These are phyloP conservation scores for Exophiala dermatitidis DNA, from an alignment of 2,329 filamentous ascomycete genomes.

Conservation along the genomic window DNA sequence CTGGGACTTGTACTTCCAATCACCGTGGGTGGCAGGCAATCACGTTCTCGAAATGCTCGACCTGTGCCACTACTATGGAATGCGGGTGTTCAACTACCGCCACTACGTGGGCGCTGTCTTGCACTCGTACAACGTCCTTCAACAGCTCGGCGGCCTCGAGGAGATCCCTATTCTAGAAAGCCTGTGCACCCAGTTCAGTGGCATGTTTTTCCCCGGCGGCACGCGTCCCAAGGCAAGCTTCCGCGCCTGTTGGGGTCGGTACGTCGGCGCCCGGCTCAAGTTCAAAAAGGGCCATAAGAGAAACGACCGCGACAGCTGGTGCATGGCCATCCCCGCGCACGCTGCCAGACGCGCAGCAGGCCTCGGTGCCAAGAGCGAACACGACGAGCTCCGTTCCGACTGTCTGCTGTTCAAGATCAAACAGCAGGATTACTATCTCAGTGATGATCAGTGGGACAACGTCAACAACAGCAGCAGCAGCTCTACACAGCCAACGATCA, in stretches of 20 bases:
- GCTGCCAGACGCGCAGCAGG: slow-evolving; percentile 27
- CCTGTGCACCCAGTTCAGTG: slow-evolving; percentile 21
- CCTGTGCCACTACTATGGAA: slow-evolving; percentile 28
- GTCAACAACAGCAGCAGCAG: not conserved
- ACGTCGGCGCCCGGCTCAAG: slow-evolving; percentile 28
- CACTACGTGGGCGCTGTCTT: slow-evolving; percentile 29
- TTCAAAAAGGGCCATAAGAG: slow-evolving; percentile 28
- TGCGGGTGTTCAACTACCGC: slow-evolving; percentile 28
- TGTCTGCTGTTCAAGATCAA: slow-evolving; percentile 27
- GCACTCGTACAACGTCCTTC: slow-evolving; percentile 29
- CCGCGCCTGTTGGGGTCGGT: slow-evolving; percentile 26
- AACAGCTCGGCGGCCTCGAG: slow-evolving; percentile 21
- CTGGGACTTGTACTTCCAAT: slow-evolving; percentile 30
- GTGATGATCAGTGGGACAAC: slow-evolving; percentile 14
- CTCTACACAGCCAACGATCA: not conserved
- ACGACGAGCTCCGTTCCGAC: slow-evolving; percentile 4
- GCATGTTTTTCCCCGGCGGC: slow-evolving; percentile 27
- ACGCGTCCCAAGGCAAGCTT: slow-evolving; percentile 26
- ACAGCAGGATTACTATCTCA: slow-evolving; percentile 23
- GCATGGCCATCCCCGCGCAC: slow-evolving; percentile 27
- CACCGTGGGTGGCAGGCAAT: slow-evolving; percentile 28
- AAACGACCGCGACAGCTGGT: slow-evolving; percentile 25
- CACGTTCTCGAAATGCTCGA: slow-evolving; percentile 30
- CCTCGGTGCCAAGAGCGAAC: slow-evolving; percentile 1
- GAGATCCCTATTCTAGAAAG: slow-evolving; percentile 26